Evolutionary conservation across 2,329 filamentous ascomycete genomes (phyloP).

Genomic region (Colletotrichum karsti): DNA sequence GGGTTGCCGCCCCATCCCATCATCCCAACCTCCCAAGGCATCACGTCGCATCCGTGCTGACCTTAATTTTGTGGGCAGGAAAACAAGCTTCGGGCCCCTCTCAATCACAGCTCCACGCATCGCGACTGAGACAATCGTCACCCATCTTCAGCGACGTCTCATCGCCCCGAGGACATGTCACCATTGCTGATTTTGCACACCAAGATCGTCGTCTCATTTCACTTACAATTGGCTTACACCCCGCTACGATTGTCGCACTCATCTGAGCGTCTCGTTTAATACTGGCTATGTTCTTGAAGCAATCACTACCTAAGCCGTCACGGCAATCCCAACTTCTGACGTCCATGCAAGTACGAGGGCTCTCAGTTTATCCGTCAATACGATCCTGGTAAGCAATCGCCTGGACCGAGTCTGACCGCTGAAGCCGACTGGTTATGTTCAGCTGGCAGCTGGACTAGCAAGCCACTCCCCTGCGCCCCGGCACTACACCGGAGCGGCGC

Average conservation of each 20-base stretch:
- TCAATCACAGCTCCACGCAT: background rate
- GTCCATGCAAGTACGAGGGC: background rate
- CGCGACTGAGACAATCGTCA: background rate
- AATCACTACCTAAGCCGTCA: too few species aligned
- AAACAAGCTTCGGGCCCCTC: conserved; percentile 3
- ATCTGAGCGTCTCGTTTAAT: too few species aligned
- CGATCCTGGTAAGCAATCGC: background rate
- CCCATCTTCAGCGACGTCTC: background rate
- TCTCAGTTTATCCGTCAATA: background rate
- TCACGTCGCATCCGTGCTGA: background rate
- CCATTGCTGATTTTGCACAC: too few species aligned
- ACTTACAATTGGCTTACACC: too few species aligned
- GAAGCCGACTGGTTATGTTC: background rate
- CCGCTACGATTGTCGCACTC: too few species aligned
- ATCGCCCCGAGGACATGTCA: background rate
- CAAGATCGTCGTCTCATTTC: background rate
- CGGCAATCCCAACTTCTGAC: too few species aligned
- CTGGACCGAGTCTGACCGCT: background rate
- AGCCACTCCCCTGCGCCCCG: background rate
- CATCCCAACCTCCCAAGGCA: too few species aligned
- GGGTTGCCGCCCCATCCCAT: conserved; percentile 7
- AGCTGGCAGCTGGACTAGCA: conserved; percentile 15
- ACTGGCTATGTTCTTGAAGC: too few species aligned
- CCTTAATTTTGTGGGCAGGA: background rate
- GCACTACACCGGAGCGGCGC: background rate